A percentile compares a stretch with the other conserved stretches of the same genome.
These are phyloP conservation scores for Hypoxylon sp. DNA, from an alignment of 2,329 filamentous ascomycete genomes.

Conservation along the genomic window DNA sequence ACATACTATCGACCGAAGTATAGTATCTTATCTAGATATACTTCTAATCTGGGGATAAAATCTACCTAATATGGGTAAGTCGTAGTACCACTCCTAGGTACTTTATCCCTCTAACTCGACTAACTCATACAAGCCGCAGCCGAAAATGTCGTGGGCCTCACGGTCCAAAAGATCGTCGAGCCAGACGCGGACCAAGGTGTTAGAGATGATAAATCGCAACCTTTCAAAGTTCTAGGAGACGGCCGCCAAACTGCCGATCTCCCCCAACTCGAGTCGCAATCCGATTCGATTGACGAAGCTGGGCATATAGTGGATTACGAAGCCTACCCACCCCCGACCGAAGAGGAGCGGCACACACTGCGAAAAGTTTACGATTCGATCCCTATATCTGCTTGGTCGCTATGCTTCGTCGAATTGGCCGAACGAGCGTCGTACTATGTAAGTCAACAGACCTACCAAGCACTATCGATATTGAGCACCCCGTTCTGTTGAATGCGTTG, in stretches of 20 bases:
- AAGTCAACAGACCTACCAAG: too few species aligned
- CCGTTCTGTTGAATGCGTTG: too few species aligned
- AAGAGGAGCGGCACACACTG: constrained; percentile 55
- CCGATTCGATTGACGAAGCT: constrained; percentile 19
- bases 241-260: background rate
- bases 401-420: constrained; percentile 60
- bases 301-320: constrained; percentile 37
- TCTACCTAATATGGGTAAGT: constrained; percentile 27
- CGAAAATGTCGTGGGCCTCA: constrained; percentile 32
- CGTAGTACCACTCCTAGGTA: background rate
- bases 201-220: background rate
- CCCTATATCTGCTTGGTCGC: constrained; percentile 54
- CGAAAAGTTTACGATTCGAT: constrained; percentile 57
- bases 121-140: constrained; percentile 12
- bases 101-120: too few species aligned
- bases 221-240: background rate
- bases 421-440: constrained; percentile 64
- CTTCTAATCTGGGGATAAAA: background rate
- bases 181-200: constrained; percentile 24
- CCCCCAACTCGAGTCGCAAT: constrained; percentile 21
- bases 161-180: constrained; percentile 30
- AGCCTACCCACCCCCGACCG: constrained; percentile 52
- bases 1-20: too few species aligned
- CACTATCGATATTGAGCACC: too few species aligned
- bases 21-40: too few species aligned